Evolutionary conservation across 2,329 filamentous ascomycete genomes (phyloP), one percentile per base, ranked within the genome.

Genomic region (Botrytis tulipae): DNA sequence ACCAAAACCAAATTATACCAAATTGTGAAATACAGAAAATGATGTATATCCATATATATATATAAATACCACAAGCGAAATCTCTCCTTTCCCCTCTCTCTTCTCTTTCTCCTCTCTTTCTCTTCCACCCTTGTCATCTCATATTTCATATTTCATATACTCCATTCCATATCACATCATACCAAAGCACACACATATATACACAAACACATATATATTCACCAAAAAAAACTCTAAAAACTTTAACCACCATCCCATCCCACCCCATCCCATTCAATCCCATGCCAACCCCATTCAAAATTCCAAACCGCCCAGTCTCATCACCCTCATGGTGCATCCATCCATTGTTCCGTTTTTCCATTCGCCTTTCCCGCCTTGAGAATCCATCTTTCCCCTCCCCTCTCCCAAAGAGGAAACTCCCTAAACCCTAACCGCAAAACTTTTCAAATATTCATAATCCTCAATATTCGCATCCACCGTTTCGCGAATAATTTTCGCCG

Each of bases 401-500:
- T 18, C 16, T 16, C 1, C 42, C 40, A 44, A 18, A 44, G 42
- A 20, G 6, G 2, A 20, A 42, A 25, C 22, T 18, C 18, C 29
- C 61, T 68, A 89, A 75, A 89, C 84, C 82, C 88, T 88, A 79
- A 94, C 86, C 75, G 90, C 90, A 83, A 93, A 96, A 79, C 89
- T 87, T 87, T 92, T 95, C 82, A 96, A 84, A 81, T 95, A 94
- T 82, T 95, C 92, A 82, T 96, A 96, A 80, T 94, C 87, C 69
- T 86, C 85, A 66, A 93, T 84, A 79, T 94, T 95, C 71, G 87
- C 90, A 75, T 93, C 87, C 54, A 95, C 93, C 20, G 88, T 91
- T 78, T 90, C 85, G 74, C 90, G 85, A 80, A 96, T 95, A 65
- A 91, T 81, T 80, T 89, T 90, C 73, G 91, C 90, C 20, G 86